Evolutionary conservation across 1,284 basidiomycete genomes (phyloP).

Genomic region (Fistulinella cinereoalba): DNA sequence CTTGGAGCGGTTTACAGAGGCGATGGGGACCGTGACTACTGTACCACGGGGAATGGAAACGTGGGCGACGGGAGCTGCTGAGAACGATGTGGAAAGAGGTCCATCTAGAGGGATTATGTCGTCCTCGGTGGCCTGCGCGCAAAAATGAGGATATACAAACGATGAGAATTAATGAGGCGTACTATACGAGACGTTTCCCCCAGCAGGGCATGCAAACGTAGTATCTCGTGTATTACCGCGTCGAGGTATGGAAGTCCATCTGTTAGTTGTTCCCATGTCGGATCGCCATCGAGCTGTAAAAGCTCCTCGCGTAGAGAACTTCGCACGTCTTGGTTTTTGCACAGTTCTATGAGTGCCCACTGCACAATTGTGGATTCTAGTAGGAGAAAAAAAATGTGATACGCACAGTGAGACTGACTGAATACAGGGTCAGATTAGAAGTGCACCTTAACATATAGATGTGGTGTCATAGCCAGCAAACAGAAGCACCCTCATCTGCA

Average conservation of each 20-base stretch:
- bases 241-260: constrained; percentile 36
- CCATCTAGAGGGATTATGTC: constrained; percentile 49
- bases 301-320: constrained; percentile 42
- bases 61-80: constrained; percentile 35
- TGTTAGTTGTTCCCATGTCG: constrained; percentile 36
- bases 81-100: constrained; percentile 34
- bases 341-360: constrained; percentile 27
- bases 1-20: constrained; percentile 46
- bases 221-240: constrained; percentile 6
- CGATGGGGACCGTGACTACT: constrained; percentile 41
- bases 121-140: constrained; percentile 43
- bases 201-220: constrained; percentile 18
- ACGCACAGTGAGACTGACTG: constrained; percentile 21
- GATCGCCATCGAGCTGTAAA: constrained; percentile 25
- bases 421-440: not conserved
- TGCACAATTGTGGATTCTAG: not conserved
- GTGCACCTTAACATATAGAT: too few relatives aligned
- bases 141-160: not conserved
- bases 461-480: constrained; percentile 46
- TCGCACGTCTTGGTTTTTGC: constrained; percentile 32
- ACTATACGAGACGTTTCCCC: constrained; percentile 14
- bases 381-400: not conserved
- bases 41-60: constrained; percentile 46
- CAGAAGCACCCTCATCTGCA: constrained; percentile 34
- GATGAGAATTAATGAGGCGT: not conserved